Evolutionary conservation across 176 grass and related monocot species (phyloP).

Genomic region (maize (Zea mays)): Zm-B73-REFERENCE-NAM-5.0 NC_050098.1:15459501-15460000

Average conservation of each 20-base stretch:
- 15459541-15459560: not conserved
- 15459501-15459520: no score
- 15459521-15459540: no score
- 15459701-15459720: not conserved
- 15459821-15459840: no score
- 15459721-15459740: not conserved
- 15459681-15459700: not conserved
- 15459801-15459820: not conserved
- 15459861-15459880: not conserved
- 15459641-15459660: not conserved
- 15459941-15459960: not conserved
- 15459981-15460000: constrained; percentile 1
- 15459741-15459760: not conserved
- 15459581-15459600: not conserved
- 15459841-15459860: not conserved
- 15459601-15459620: not conserved
- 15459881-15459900: not conserved
- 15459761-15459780: not conserved
- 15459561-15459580: not conserved
- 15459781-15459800: not conserved
- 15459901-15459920: not conserved
- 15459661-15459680: not conserved
- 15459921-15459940: not conserved
- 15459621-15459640: not conserved
- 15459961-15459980: not conserved